Percentiles rank a stretch among this genome's conserved stretches.
These are phyloP conservation scores for Albizia julibrissin DNA, from an alignment of 306 rosid genomes.

Conservation along the genomic window DNA sequence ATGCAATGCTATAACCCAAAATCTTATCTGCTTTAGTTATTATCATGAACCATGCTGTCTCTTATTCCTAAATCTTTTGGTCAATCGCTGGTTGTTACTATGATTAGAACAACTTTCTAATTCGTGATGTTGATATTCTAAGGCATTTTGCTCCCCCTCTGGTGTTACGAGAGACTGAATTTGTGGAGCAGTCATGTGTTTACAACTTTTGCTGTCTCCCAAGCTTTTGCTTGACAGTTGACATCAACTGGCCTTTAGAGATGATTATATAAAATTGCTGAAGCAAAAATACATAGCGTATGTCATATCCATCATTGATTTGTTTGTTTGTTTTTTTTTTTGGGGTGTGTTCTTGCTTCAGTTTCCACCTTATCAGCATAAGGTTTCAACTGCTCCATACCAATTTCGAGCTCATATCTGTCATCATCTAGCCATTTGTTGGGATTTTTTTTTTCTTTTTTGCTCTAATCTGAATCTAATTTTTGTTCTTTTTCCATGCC, in stretches of 20 bases:
- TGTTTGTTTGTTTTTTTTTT: too few species aligned
- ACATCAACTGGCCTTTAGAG: conserved; percentile 5
- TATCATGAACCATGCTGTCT: background rate
- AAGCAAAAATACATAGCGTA: background rate
- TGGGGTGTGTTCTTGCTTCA: background rate
- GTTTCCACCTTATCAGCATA: background rate
- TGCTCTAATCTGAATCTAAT: background rate
- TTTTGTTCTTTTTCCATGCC: conserved; percentile 36
- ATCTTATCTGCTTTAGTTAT: background rate
- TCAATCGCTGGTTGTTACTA: background rate
- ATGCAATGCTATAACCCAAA: background rate
- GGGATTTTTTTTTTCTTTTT: background rate
- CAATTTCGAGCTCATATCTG: background rate
- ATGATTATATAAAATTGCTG: conserved; percentile 13
- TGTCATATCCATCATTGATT: background rate
- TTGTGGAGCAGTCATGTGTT: background rate
- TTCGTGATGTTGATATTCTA: background rate
- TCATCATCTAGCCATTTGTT: background rate
- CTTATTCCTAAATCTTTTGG: background rate
- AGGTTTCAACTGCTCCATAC: background rate
- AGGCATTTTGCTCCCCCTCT: background rate
- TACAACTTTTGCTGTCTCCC: background rate
- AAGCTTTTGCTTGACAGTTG: conserved; percentile 1
- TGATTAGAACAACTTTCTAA: background rate
- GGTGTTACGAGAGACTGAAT: background rate